Percentiles rank a stretch among this genome's conserved stretches.
Conservation (phyloP, 179 eudicot species). For the Nepenthes alata region DNA sequence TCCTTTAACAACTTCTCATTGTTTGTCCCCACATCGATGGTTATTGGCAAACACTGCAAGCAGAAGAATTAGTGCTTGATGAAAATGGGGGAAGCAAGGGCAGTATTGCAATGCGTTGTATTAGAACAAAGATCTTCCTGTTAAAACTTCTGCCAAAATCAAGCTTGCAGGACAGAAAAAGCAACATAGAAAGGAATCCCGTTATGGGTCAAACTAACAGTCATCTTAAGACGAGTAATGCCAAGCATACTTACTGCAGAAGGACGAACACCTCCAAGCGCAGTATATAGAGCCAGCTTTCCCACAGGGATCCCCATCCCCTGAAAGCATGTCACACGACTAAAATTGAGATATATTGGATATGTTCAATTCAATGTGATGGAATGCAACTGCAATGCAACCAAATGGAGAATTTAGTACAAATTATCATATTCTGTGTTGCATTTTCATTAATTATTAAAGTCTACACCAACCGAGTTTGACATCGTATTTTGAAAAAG, state of each 20-base stretch:
- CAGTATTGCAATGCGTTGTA: not conserved
- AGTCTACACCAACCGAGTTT: not conserved
- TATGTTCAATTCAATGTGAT: no score
- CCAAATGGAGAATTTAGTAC: no score
- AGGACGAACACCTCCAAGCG: constrained; percentile 93
- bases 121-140: not conserved
- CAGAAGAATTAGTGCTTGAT: not conserved
- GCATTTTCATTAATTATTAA: not conserved
- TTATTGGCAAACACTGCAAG: constrained; percentile 71
- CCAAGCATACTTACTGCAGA: constrained; percentile 45
- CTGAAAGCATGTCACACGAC: constrained; percentile 19
- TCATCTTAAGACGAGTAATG: not conserved
- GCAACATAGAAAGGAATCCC: not conserved
- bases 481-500: not conserved
- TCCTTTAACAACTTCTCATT: constrained; percentile 58
- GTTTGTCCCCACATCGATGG: constrained; percentile 83
- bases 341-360: not conserved
- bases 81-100: not conserved
- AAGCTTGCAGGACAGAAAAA: not conserved
- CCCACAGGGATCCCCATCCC: constrained; percentile 98
- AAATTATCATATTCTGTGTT: no score
- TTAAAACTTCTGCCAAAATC: no score
- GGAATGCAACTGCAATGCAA: no score
- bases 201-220: not conserved
- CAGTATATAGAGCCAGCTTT: constrained; percentile 68